A percentile compares a stretch with the other conserved stretches of the same genome.
Conservation (phyloP, 1,284 basidiomycete species). For the Thecaphora thlaspeos region DNA sequence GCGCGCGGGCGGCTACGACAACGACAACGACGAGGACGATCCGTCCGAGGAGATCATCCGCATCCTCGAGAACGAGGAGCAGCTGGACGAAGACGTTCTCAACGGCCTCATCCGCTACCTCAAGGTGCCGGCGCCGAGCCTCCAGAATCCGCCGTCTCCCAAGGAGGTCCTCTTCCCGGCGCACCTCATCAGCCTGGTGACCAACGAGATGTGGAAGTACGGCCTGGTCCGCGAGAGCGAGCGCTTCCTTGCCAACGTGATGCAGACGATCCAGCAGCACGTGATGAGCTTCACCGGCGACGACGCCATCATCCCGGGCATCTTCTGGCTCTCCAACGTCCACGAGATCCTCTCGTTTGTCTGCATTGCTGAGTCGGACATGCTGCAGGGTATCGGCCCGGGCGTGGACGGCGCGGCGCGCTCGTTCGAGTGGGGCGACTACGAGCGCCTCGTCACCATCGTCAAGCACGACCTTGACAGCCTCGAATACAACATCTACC, state of each 20-base stretch:
- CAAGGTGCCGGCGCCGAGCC: conserved; percentile 87
- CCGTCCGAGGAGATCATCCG: conserved; percentile 92
- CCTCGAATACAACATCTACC: conserved; percentile 98
- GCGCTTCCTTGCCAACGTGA: conserved; percentile 95
- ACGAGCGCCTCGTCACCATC: conserved; percentile 91
- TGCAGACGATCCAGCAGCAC: conserved; percentile 96
- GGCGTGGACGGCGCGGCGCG: conserved; percentile 83
- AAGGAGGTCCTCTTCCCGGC: conserved; percentile 99
- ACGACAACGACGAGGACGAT: conserved; percentile 66
- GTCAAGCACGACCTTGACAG: conserved; percentile 99
- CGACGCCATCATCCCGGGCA: conserved; percentile 91
- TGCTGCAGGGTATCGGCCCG: conserved; percentile 94
- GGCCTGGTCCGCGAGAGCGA: conserved; percentile 95
- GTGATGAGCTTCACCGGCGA: conserved; percentile 93
- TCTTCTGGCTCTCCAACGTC: conserved; percentile 99
- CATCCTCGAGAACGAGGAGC: conserved; percentile 86
- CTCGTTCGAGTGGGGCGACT: conserved; percentile 94
- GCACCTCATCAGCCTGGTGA: conserved; percentile 95
- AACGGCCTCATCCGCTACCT: conserved; percentile 85
- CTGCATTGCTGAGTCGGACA: conserved; percentile 95
- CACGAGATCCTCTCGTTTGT: conserved; percentile 99
- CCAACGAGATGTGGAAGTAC: conserved; percentile 99
- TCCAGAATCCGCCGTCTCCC: conserved; percentile 85
- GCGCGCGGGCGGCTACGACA: conserved; percentile 26
- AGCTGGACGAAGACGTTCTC: conserved; percentile 89